A percentile compares a stretch with the other conserved stretches of the same genome.
phyloP scores from a whole-genome alignment of 768 basidiomycete species.

The Tephrocybe sp. region DNA sequence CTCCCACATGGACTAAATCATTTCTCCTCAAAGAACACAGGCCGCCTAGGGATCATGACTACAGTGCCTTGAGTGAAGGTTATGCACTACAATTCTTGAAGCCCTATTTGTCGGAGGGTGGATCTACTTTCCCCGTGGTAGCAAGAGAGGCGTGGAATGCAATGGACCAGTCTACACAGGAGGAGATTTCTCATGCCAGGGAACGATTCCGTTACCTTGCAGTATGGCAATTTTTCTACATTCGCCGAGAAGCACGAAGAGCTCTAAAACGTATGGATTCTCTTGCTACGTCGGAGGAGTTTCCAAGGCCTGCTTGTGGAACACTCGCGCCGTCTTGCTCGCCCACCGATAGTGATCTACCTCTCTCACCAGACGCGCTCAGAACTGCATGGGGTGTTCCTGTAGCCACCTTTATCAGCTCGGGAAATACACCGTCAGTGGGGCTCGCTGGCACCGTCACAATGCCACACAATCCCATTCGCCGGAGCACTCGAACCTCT shows the following conservation, averaged over 20 bases:
- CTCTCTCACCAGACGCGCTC: background rate
- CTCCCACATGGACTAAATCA: background rate
- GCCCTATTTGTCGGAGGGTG: background rate
- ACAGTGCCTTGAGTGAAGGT: background rate
- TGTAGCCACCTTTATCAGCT: background rate
- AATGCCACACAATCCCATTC: background rate
- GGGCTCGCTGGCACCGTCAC: too few relatives aligned
- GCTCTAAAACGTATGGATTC: background rate
- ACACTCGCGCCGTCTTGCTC: background rate
- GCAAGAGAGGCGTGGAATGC: background rate
- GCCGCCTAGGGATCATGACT: background rate
- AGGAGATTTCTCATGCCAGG: background rate
- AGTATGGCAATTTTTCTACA: constrained; percentile 6
- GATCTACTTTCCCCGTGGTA: background rate
- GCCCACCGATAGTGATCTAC: background rate
- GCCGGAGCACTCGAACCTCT: background rate
- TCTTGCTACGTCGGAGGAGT: background rate
- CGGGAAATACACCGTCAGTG: background rate
- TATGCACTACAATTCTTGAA: background rate
- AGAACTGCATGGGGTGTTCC: background rate
- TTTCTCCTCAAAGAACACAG: background rate
- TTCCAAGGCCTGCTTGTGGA: background rate
- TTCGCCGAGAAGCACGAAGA: background rate
- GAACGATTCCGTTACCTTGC: constrained; percentile 2
- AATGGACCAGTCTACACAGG: background rate